phyloP scores from a whole-genome alignment of 177 flowering plant genomes.

The Telopea speciosissima region DNA sequence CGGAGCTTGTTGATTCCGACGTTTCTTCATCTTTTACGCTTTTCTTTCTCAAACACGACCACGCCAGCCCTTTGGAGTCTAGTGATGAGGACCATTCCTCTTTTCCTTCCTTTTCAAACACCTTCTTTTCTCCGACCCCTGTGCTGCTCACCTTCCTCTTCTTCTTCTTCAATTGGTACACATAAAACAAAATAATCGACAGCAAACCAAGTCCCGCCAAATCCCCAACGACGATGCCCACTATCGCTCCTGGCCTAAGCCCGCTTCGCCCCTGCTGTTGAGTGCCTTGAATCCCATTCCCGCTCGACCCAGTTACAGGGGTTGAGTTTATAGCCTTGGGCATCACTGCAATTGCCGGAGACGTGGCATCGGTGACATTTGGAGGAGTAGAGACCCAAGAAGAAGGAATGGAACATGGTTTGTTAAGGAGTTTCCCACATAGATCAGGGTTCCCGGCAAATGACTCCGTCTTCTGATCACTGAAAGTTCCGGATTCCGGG shows the following conservation, averaged over 20 bases:
- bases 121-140: constrained; percentile 11
- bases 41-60: constrained; percentile 49
- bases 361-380: constrained; percentile 28
- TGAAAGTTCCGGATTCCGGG: constrained; percentile 37
- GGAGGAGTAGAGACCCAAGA: constrained; percentile 50
- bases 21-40: constrained; percentile 26
- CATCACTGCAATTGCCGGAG: constrained; percentile 77
- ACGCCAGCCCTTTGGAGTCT: constrained; percentile 32
- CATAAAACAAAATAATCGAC: constrained; percentile 37
- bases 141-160: constrained; percentile 19
- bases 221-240: constrained; percentile 60
- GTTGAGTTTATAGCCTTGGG: constrained; percentile 37
- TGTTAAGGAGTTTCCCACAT: constrained; percentile 72
- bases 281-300: not conserved
- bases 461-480: constrained; percentile 41
- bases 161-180: constrained; percentile 34
- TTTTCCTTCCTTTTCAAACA: constrained; percentile 8
- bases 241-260: constrained; percentile 52
- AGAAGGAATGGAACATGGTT: constrained; percentile 48
- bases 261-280: constrained; percentile 17
- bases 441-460: constrained; percentile 57
- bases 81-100: constrained; percentile 19
- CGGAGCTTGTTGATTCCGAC: constrained; percentile 30
- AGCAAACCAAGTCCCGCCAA: constrained; percentile 51
- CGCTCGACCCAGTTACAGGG: constrained; percentile 20